Conservation (phyloP, 2,329 filamentous ascomycete genomes). For the Podosphaera fusca region DNA sequence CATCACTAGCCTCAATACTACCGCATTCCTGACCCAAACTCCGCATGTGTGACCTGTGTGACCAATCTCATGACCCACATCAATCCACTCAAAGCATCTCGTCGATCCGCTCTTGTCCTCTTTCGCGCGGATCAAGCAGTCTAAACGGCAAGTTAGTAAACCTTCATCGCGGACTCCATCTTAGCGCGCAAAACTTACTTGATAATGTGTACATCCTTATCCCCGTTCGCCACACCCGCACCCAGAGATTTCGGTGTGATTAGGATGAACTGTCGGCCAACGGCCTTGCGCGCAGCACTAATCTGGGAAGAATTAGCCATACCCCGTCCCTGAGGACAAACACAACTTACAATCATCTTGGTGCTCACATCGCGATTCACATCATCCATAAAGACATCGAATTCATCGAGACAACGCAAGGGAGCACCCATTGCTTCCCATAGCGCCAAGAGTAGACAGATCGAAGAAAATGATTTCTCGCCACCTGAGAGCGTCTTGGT, state of each 20-base stretch:
- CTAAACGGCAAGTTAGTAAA: slow-evolving; percentile 15
- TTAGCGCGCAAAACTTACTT: slow-evolving; percentile 24
- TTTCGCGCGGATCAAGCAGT: slow-evolving; percentile 34
- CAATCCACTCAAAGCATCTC: slow-evolving; percentile 5
- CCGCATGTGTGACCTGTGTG: not conserved
- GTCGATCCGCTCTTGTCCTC: slow-evolving; percentile 10
- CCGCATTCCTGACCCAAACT: not conserved
- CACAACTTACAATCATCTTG: slow-evolving; percentile 56
- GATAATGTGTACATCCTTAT: slow-evolving; percentile 56
- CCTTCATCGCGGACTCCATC: not conserved
- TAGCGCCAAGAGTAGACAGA: slow-evolving; percentile 73
- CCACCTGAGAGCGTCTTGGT: slow-evolving; percentile 87
- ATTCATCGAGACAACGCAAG: slow-evolving; percentile 86
- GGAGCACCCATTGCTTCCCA: slow-evolving; percentile 98
- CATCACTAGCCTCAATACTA: too few species aligned
- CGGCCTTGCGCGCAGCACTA: slow-evolving; percentile 57
- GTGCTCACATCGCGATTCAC: slow-evolving; percentile 88
- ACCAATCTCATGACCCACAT: not conserved
- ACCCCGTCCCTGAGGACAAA: slow-evolving; percentile 2
- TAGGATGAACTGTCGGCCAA: slow-evolving; percentile 85
- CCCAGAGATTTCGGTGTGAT: slow-evolving; percentile 79
- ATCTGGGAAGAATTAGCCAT: slow-evolving; percentile 29
- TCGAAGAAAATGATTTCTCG: slow-evolving; percentile 94
- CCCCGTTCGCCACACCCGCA: slow-evolving; percentile 30
- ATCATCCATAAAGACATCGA: slow-evolving; percentile 98